Conservation (phyloP, 257 asterid genomes). For the Solanum chilense region DNA sequence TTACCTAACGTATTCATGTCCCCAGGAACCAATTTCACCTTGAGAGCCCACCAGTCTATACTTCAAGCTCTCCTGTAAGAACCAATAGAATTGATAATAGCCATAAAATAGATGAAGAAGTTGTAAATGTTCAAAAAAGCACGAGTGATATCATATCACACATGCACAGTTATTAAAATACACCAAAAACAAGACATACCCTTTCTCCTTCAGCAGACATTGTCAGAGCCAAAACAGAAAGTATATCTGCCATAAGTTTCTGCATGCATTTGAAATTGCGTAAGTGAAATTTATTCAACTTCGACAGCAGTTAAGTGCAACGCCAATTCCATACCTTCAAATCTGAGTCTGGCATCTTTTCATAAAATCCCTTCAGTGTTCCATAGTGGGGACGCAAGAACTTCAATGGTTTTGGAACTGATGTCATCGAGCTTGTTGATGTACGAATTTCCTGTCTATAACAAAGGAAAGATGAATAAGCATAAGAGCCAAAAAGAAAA, state of each 20-base stretch:
- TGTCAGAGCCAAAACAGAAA: conserved; percentile 93
- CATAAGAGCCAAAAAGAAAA: neutral
- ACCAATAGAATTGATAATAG: neutral
- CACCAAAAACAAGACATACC: conserved; percentile 25
- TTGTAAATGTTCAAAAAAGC: neutral
- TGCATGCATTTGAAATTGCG: conserved; percentile 5
- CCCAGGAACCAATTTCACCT: conserved; percentile 96
- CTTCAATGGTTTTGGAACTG: conserved; percentile 93
- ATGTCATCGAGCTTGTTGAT: conserved; percentile 97
- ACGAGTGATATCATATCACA: neutral
- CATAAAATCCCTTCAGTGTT: conserved; percentile 62
- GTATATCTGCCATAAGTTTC: conserved; percentile 89
- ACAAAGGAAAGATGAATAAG: neutral
- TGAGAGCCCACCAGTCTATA: conserved; percentile 84
- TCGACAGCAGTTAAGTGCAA: neutral
- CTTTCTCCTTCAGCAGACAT: conserved; percentile 98
- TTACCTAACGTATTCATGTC: conserved; percentile 96
- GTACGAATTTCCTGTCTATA: conserved; percentile 84
- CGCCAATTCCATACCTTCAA: conserved; percentile 43
- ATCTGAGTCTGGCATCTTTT: conserved; percentile 57
- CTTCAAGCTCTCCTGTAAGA: conserved; percentile 85
- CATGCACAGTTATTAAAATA: neutral
- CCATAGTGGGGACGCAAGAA: conserved; percentile 95
- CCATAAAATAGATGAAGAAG: neutral
- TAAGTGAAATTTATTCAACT: neutral